Evolutionary conservation across 2,329 filamentous ascomycete genomes (phyloP), one percentile per base, ranked within the genome.

Genomic region (Trichophyton schoenleinii): DNA sequence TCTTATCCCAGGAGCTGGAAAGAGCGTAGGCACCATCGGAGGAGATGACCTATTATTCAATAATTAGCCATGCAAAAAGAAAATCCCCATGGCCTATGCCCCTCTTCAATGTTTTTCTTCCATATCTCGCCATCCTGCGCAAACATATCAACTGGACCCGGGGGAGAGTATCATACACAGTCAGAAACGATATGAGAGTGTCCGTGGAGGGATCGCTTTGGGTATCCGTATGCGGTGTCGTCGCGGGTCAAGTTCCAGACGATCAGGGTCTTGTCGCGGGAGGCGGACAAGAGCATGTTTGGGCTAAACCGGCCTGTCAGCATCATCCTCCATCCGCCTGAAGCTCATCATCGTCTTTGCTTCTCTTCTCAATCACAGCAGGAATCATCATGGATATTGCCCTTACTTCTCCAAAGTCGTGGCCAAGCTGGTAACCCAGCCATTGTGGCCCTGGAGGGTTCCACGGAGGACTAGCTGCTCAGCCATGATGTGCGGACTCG

Each of bases 211-310:
- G 90, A 95, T 81, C 94, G 88, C 87, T 99, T 97, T 76, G 94
- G 94, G 85, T 96, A 96, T 73, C 94, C 94, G 85, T 97, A 99
- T 77, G 89, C 87, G 78, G 87, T 86, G 83, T 97, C 94, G 80
- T 97, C 91, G 81, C 94, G 92, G 80, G 94, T 97, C 75, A 99
- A 85, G 86, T 96, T 96, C 94, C 94, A 99, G 86, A 99, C 95
- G 83, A 99, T 99, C 78, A 99, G 84, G 71, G 89, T 89, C 88
- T 97, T 96, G 86, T 99, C 94, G 82, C 94, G 91, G 77, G 86
- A 90, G 75, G 84, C 92, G 71, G 94, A 99, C 74, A 99, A 87
- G 78, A 99, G 91, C 92, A 99, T 97, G 86, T 99, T 97, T 76
- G 94, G 94, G 88, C 90, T 86, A 74, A 67, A 44, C 41, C 9